These are phyloP conservation scores for Claviceps sp. DNA, from an alignment of 2,329 filamentous ascomycete genomes.

Conservation along the genomic window DNA sequence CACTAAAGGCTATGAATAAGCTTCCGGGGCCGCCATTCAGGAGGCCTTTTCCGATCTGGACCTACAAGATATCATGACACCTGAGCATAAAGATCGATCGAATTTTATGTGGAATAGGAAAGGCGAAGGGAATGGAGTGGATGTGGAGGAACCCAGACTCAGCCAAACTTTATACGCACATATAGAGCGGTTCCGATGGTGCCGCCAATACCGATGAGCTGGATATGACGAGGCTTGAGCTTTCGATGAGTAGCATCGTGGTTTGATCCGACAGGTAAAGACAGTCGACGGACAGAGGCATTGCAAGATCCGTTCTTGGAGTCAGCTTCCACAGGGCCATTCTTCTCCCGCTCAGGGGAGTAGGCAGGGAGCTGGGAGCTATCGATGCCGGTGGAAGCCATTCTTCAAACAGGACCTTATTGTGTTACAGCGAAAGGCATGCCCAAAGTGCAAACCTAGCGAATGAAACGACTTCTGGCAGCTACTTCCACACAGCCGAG, in stretches of 20 bases:
- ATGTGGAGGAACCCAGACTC: not conserved
- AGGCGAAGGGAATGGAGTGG: not conserved
- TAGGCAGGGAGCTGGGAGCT: conserved; percentile 8
- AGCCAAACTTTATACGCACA: conserved; percentile 19
- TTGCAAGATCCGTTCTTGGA: not conserved
- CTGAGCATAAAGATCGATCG: conserved; percentile 9
- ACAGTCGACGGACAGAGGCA: conserved; percentile 4
- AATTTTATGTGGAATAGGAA: not conserved
- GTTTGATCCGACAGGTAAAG: conserved; percentile 9
- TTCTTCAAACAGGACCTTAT: conserved; percentile 2
- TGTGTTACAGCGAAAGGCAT: not conserved
- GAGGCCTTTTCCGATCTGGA: conserved; percentile 43
- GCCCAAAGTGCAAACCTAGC: not conserved
- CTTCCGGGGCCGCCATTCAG: conserved; percentile 45
- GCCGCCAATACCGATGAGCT: conserved; percentile 49
- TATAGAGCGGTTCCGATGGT: conserved; percentile 51
- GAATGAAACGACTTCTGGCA: too few species aligned
- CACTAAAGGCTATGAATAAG: conserved; percentile 44
- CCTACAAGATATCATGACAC: conserved; percentile 16
- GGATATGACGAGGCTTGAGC: conserved; percentile 43
- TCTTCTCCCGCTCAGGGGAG: conserved; percentile 13
- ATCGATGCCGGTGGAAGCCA: conserved; percentile 13
- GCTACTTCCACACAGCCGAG: too few species aligned
- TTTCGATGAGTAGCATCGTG: conserved; percentile 34
- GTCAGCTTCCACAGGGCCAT: not conserved